A percentile compares a stretch with the other conserved stretches of the same genome.
Conservation (phyloP, 495 filamentous ascomycete species). For the Thermochaetoides thermophila region DNA sequence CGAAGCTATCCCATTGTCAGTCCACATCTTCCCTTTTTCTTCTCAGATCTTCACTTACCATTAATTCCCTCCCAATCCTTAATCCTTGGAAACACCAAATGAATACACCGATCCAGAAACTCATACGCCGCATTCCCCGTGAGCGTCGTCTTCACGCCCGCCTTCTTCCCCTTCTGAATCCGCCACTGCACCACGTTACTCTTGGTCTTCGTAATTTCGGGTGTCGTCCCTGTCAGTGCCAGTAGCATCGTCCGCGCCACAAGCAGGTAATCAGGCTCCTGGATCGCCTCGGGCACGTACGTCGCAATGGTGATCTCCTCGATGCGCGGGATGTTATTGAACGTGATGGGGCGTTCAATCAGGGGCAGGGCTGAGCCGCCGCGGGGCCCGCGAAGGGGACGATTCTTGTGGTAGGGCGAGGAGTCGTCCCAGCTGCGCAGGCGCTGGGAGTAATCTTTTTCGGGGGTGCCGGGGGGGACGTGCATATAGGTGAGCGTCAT, state of each 20-base stretch:
- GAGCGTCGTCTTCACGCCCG: constrained; percentile 54
- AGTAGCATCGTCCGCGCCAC: constrained; percentile 73
- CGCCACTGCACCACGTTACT: constrained; percentile 49
- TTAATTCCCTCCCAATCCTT: constrained; percentile 84
- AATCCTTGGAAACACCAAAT: constrained; percentile 81
- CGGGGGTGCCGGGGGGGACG: constrained; percentile 51
- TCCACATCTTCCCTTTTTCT: neutral
- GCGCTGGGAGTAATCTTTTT: constrained; percentile 48
- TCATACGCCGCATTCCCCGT: constrained; percentile 69
- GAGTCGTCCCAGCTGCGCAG: constrained; percentile 77
- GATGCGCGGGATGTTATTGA: constrained; percentile 73
- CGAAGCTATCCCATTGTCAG: constrained; percentile 18
- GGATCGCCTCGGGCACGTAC: constrained; percentile 46
- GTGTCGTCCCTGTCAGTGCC: constrained; percentile 68
- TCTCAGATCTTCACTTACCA: constrained; percentile 28
- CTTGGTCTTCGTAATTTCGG: constrained; percentile 51
- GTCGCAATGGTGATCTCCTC: constrained; percentile 66
- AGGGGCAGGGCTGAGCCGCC: constrained; percentile 49
- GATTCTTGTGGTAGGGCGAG: constrained; percentile 86
- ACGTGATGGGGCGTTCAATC: constrained; percentile 61
- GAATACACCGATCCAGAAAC: constrained; percentile 71
- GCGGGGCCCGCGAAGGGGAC: constrained; percentile 67
- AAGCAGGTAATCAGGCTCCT: constrained; percentile 53
- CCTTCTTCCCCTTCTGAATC: constrained; percentile 39
- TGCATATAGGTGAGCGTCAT: constrained; percentile 81